These are phyloP conservation scores for Monilinia aucupariae DNA, from an alignment of 2,329 filamentous ascomycete species.

Conservation along the genomic window DNA sequence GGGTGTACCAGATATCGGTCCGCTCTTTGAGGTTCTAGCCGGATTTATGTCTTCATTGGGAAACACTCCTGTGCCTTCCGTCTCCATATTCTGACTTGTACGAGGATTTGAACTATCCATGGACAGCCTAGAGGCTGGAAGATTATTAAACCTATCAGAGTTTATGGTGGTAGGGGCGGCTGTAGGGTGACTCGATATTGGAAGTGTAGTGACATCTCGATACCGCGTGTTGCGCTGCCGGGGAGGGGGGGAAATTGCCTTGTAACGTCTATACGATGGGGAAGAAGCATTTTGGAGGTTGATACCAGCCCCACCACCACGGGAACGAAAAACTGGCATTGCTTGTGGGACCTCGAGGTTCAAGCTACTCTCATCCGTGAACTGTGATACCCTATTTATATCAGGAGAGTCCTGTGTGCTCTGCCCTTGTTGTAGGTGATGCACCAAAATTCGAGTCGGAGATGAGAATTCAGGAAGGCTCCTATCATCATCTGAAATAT, in stretches of 20 bases:
- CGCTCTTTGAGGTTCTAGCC: neutral
- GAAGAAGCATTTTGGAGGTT: neutral
- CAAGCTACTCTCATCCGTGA: constrained; percentile 7
- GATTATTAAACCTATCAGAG: neutral
- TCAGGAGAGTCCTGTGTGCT: constrained; percentile 28
- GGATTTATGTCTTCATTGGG: neutral
- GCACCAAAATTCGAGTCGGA: constrained; percentile 47
- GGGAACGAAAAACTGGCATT: neutral
- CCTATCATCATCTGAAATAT: constrained; percentile 42
- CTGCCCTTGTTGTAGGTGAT: constrained; percentile 41
- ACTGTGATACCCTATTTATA: constrained; percentile 6
- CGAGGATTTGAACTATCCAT: neutral
- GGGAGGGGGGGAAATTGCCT: neutral
- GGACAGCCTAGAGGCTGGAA: neutral
- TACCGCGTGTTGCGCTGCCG: neutral
- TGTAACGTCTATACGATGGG: neutral
- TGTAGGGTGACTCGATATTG: neutral
- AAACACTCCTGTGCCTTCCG: neutral
- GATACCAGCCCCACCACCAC: neutral
- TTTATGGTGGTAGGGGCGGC: neutral
- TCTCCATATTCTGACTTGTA: constrained; percentile 1
- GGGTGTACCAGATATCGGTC: neutral
- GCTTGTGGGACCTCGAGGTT: constrained; percentile 2
- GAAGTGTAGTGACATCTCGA: neutral
- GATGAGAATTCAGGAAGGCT: constrained; percentile 39